Evolutionary conservation across 257 asterid genomes (phyloP).

Genomic region (Solanum arcanum): DNA sequence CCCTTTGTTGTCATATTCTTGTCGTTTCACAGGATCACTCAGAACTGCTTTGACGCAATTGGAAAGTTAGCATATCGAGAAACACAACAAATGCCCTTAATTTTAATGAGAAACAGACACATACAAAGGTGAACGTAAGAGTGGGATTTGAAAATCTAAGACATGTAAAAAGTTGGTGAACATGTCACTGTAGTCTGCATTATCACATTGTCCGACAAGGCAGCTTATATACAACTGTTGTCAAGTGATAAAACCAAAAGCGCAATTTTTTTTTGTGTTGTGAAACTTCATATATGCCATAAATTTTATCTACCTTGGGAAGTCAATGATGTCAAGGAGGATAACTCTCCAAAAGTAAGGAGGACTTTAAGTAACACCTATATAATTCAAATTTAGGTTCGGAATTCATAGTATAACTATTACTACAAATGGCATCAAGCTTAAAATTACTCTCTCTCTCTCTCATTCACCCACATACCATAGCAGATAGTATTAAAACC

Average conservation of each 20-base stretch:
- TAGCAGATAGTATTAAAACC: not conserved
- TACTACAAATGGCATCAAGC: not conserved
- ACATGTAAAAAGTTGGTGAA: not conserved
- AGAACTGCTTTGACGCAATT: conserved; percentile 43
- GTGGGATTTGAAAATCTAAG: not conserved
- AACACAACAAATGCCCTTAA: not conserved
- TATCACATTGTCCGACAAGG: not conserved
- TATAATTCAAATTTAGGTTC: not conserved
- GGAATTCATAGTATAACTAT: not conserved
- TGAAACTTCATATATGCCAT: not conserved
- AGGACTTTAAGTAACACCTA: not conserved
- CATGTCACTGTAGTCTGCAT: not conserved
- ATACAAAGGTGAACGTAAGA: not conserved
- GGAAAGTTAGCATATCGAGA: not conserved
- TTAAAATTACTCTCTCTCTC: not conserved
- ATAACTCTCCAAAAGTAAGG: not conserved
- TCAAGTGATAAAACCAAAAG: not conserved
- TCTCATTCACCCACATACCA: not conserved
- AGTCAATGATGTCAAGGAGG: not conserved
- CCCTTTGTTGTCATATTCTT: conserved; percentile 79
- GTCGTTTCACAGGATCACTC: conserved; percentile 81
- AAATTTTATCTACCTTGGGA: not conserved
- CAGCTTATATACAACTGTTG: not conserved
- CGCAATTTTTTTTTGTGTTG: not conserved
- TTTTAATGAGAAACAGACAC: not conserved